A percentile compares a stretch with the other conserved stretches of the same genome.
These are phyloP conservation scores for Tubosaeta brunneosetosa DNA, from an alignment of 768 basidiomycete species.

Conservation along the genomic window DNA sequence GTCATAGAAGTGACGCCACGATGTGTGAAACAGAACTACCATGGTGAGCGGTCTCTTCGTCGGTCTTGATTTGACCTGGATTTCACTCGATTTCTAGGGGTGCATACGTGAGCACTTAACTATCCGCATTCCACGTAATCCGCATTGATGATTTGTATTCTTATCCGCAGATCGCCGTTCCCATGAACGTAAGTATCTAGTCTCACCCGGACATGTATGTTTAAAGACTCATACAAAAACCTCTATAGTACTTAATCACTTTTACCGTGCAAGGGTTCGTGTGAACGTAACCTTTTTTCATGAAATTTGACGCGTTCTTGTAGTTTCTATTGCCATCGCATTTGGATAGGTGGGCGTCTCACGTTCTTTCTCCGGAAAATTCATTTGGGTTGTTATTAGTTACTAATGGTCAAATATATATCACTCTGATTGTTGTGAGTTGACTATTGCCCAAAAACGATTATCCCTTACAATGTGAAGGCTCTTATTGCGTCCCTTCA, in stretches of 20 bases:
- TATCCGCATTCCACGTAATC: background rate
- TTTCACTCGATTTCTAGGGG: constrained; percentile 3
- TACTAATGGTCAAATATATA: background rate
- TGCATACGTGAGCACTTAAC: constrained; percentile 1
- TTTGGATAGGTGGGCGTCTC: constrained; percentile 15
- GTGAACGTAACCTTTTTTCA: background rate
- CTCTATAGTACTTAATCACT: constrained; percentile 2
- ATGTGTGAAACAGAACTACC: background rate
- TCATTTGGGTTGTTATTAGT: background rate
- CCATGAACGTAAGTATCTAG: constrained; percentile 7
- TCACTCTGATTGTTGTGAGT: constrained; percentile 3
- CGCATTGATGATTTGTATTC: background rate
- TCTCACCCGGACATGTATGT: background rate
- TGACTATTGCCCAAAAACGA: background rate
- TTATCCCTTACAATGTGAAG: background rate
- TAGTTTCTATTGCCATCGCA: constrained; percentile 16
- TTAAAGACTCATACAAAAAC: background rate
- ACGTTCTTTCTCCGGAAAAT: background rate
- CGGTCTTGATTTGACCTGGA: background rate
- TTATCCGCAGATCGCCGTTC: background rate
- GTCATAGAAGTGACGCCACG: background rate
- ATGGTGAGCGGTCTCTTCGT: constrained; percentile 6
- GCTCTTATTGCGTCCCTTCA: background rate
- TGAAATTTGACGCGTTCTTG: background rate
- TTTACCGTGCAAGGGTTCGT: constrained; percentile 12